Evolutionary conservation across 2,329 filamentous ascomycete genomes (phyloP), one percentile per base, ranked within the genome.

Genomic region (Spiromastix sp.): DNA sequence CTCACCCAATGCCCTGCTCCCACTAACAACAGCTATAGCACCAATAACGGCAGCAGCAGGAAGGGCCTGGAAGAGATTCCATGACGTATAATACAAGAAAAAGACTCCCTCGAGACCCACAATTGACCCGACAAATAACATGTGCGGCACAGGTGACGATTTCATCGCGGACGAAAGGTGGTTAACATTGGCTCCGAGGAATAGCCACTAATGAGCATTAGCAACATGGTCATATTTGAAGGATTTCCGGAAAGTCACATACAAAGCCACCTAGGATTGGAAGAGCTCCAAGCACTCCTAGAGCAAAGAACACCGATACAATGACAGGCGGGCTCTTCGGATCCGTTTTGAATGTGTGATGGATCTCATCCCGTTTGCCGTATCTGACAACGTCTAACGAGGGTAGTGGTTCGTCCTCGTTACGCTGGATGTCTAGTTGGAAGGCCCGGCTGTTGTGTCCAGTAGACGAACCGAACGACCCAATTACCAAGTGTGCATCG

Each of bases 61-160:
- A 32, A 98, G 68, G 10, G 77, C 77, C 67, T 94, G 81, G 71
- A 96, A 94, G 30, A 98, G 69, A 53, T 80, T 94, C 87, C 89
- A 95, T 53, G 66, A 76, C 35, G 74, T 81, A 64, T 96, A 96
- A 71, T 98, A 98, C 46, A 94, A 64, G 67, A 91, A 89, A 64
- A 98, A 95, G 38, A 94, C 78, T 11, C 74, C 82, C 60, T 98
- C 91, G 68, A 98, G 83, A 15, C 79, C 77, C 25, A 94, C 42
- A 37, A 98, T 77, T 4, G 86, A 94, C 34, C 82, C 83, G 48
- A 93, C 82, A 68, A 96, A 98, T 21, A 86, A 59, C 19, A 68
- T 67, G 56, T 98, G 89, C 4, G 89, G 80, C 28, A 94, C 49
- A 2, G 91, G 89, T 1, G 85, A 83, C 15, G 73, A 68, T 39